Conservation (phyloP, 176 grass and related monocot species). For the Aegilops umbellulata region DNA sequence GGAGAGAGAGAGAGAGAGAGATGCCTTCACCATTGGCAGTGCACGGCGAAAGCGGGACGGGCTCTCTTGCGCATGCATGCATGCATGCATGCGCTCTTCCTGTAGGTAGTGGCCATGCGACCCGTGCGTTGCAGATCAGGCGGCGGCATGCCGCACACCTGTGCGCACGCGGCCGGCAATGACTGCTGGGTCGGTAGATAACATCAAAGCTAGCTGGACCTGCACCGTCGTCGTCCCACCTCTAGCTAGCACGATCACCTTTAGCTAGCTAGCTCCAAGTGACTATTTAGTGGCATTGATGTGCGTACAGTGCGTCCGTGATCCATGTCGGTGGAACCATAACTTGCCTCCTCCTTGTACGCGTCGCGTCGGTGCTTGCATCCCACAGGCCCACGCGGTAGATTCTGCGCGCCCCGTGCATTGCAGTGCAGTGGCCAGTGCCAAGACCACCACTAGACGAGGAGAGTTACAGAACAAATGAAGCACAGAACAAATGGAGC, state of each 20-base stretch:
- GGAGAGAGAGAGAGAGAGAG: too few relatives aligned
- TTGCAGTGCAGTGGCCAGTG: too few relatives aligned
- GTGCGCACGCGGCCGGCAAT: not conserved
- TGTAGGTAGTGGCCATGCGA: too few relatives aligned
- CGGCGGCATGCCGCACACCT: not conserved
- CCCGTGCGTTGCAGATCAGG: too few relatives aligned
- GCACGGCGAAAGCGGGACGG: too few relatives aligned
- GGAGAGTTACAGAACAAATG: too few relatives aligned
- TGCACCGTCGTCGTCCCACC: too few relatives aligned
- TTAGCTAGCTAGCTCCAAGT: not conserved
- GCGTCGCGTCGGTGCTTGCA: not conserved
- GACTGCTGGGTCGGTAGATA: not conserved
- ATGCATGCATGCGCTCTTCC: not conserved
- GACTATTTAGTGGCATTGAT: not conserved
- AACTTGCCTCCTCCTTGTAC: not conserved
- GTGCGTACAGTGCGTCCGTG: not conserved
- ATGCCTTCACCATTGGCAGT: not conserved
- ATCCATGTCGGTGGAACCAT: not conserved
- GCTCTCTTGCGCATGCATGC: too few relatives aligned
- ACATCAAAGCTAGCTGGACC: not conserved
- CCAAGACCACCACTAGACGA: too few relatives aligned
- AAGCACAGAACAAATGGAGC: too few relatives aligned
- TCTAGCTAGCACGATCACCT: too few relatives aligned
- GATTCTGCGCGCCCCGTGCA: too few relatives aligned
- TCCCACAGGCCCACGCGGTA: not conserved